Evolutionary conservation across 2,329 filamentous ascomycete genomes (phyloP).

Genomic region (Lomentospora prolificans): DNA sequence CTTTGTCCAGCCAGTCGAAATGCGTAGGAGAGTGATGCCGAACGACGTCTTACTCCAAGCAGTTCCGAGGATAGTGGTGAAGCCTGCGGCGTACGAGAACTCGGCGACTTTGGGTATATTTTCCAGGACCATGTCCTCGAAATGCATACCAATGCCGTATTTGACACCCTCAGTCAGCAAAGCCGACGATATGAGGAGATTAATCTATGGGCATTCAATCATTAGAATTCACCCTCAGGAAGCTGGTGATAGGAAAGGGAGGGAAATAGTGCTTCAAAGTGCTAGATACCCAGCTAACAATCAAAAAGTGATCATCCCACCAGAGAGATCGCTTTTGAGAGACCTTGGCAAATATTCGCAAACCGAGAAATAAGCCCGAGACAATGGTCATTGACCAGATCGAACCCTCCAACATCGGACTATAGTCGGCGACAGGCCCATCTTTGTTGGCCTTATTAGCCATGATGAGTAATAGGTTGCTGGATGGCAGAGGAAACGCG

Average conservation of each 20-base stretch:
- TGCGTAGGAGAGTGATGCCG: constrained; percentile 23
- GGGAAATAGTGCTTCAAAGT: no score
- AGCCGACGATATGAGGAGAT: constrained; percentile 10
- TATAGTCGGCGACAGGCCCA: neutral
- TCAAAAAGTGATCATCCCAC: constrained; percentile 14
- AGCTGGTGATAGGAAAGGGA: neutral
- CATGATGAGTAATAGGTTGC: no score
- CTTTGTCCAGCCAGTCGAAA: constrained; percentile 18
- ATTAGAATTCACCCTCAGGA: neutral
- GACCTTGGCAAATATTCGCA: constrained; percentile 15
- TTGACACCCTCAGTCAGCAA: constrained; percentile 4
- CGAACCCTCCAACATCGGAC: neutral
- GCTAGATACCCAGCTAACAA: constrained; percentile 14
- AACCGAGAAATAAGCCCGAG: constrained; percentile 11
- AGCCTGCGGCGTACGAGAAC: constrained; percentile 6
- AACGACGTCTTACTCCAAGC: constrained; percentile 28
- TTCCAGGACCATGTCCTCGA: constrained; percentile 2
- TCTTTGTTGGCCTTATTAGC: neutral
- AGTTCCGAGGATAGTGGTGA: constrained; percentile 20
- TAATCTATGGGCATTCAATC: neutral
- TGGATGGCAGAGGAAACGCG: no score
- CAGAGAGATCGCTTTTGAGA: constrained; percentile 11
- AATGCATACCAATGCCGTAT: constrained; percentile 5
- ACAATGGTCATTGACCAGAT: constrained; percentile 4
- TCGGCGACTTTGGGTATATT: constrained; percentile 5